Evolutionary conservation across 495 filamentous ascomycete species (phyloP).

Genomic region (Apodospora peruviana): DNA sequence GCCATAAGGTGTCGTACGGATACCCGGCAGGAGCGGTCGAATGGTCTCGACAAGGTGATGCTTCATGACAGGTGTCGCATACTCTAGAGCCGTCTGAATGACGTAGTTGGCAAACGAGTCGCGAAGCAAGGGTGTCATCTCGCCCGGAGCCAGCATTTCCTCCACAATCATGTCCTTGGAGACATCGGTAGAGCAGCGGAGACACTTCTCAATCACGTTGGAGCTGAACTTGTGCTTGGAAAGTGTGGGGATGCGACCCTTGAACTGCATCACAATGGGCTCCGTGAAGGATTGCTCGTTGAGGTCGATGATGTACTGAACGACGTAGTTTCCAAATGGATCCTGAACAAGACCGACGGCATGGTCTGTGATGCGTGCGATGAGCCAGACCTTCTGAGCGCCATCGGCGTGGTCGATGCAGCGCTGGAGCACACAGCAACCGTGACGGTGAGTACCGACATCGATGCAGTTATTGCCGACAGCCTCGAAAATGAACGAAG

Average conservation of each 20-base stretch:
- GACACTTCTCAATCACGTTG: conserved; percentile 96
- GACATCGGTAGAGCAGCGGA: conserved; percentile 66
- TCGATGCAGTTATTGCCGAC: conserved; percentile 80
- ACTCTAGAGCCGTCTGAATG: conserved; percentile 91
- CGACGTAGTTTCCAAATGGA: conserved; percentile 96
- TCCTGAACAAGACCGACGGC: conserved; percentile 84
- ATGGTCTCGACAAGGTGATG: conserved; percentile 71
- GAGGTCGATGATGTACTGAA: conserved; percentile 96
- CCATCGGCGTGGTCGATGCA: conserved; percentile 97
- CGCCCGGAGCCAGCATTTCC: conserved; percentile 67
- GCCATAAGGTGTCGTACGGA: conserved; percentile 86
- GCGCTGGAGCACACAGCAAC: conserved; percentile 95
- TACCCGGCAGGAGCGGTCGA: conserved; percentile 72
- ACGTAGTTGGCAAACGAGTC: conserved; percentile 97
- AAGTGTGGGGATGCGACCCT: conserved; percentile 63
- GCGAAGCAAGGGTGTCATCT: conserved; percentile 80
- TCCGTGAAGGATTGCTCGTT: conserved; percentile 76
- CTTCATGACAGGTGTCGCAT: conserved; percentile 66
- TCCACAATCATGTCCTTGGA: conserved; percentile 76
- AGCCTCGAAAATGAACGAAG: conserved; percentile 93
- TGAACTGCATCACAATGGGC: conserved; percentile 73
- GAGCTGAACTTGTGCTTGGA: conserved; percentile 99
- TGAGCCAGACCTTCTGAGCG: conserved; percentile 77
- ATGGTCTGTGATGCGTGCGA: conserved; percentile 76
- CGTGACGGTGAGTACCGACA: conserved; percentile 95